phyloP scores from a whole-genome alignment of 306 rosid species.

The Dalbergia cochinchinensis region DNA sequence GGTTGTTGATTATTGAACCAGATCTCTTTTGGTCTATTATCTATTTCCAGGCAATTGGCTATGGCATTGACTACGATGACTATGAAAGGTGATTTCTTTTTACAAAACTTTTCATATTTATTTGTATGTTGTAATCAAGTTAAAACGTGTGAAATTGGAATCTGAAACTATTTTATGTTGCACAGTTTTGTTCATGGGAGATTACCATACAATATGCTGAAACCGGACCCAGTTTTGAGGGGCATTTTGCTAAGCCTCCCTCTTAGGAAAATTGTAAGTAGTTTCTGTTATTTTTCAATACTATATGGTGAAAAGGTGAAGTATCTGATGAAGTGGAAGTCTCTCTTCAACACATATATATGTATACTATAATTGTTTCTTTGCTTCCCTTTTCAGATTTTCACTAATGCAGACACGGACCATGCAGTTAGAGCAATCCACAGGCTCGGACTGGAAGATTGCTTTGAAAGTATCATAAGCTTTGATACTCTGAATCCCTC shows the following conservation, averaged over 20 bases:
- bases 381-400: constrained; percentile 56
- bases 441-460: constrained; percentile 87
- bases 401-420: constrained; percentile 69
- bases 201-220: constrained; percentile 74
- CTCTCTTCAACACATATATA: neutral
- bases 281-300: constrained; percentile 5
- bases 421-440: constrained; percentile 71
- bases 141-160: constrained; percentile 9
- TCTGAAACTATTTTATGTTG: constrained; percentile 34
- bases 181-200: constrained; percentile 86
- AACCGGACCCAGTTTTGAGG: constrained; percentile 79
- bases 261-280: constrained; percentile 76
- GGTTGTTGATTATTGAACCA: constrained; percentile 3
- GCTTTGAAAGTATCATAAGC: constrained; percentile 79
- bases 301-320: neutral
- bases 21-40: constrained; percentile 19
- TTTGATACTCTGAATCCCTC: constrained; percentile 84
- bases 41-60: constrained; percentile 75
- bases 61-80: constrained; percentile 69
- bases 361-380: neutral
- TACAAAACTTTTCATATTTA: neutral
- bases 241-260: constrained; percentile 82
- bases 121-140: constrained; percentile 20
- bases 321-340: neutral
- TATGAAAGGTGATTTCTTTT: constrained; percentile 67